A percentile compares a stretch with the other conserved stretches of the same genome.
These are phyloP conservation scores for Dentipellis fragilis DNA, from an alignment of 768 basidiomycete species.

Conservation along the genomic window DNA sequence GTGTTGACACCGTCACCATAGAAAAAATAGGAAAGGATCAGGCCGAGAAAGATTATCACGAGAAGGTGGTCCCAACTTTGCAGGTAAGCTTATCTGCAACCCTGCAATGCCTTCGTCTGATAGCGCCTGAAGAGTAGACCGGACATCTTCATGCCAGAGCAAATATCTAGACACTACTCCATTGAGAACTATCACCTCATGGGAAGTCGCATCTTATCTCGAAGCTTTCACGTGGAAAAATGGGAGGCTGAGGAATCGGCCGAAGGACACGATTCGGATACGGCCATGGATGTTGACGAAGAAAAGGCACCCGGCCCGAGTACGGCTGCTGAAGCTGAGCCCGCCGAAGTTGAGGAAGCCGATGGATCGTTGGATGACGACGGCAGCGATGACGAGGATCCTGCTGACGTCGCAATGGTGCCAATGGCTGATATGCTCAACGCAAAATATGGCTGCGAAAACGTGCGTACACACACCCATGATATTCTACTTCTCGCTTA, in stretches of 20 bases:
- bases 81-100: constrained; percentile 33
- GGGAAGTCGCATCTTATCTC: constrained; percentile 86
- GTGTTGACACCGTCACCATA: constrained; percentile 19
- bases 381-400: constrained; percentile 45
- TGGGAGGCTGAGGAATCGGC: constrained; percentile 29
- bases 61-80: constrained; percentile 62
- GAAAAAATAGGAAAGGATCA: constrained; percentile 83
- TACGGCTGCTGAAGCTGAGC: constrained; percentile 10
- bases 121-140: constrained; percentile 41
- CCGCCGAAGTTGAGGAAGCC: constrained; percentile 31
- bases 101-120: neutral
- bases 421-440: constrained; percentile 96
- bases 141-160: constrained; percentile 54
- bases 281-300: constrained; percentile 27
- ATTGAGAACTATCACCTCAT: constrained; percentile 75
- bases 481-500: neutral
- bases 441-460: constrained; percentile 75
- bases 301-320: constrained; percentile 1
- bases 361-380: constrained; percentile 16
- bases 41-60: constrained; percentile 62
- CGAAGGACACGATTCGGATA: constrained; percentile 22
- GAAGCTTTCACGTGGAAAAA: constrained; percentile 79
- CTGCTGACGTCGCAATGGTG: constrained; percentile 77
- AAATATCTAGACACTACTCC: constrained; percentile 40
- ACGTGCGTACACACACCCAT: constrained; percentile 38